Conservation (phyloP, 495 filamentous ascomycete species). For the Aspergillus cavernicola region DNA sequence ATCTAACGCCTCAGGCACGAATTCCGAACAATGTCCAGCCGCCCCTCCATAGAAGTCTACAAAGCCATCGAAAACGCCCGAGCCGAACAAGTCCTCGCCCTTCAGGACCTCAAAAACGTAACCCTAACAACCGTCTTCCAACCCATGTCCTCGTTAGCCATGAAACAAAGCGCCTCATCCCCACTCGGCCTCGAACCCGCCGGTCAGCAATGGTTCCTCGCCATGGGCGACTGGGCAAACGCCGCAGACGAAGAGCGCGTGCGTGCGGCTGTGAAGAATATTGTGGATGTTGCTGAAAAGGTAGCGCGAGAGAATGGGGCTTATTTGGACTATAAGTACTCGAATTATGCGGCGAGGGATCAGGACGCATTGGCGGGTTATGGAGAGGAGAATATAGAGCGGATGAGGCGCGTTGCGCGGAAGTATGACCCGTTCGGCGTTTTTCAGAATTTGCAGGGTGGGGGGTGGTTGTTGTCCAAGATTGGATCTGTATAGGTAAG, state of each 20-base stretch:
- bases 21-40: conserved; percentile 25
- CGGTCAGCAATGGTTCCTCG: conserved; percentile 8
- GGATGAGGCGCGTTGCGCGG: conserved; percentile 29
- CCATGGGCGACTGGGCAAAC: conserved; percentile 24
- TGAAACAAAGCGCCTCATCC: not conserved
- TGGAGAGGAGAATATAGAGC: conserved; percentile 27
- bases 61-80: conserved; percentile 27
- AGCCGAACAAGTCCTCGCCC: not conserved
- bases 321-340: conserved; percentile 53
- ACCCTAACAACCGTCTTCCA: conserved; percentile 7
- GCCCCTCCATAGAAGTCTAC: conserved; percentile 38
- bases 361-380: conserved; percentile 40
- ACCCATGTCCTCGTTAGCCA: conserved; percentile 6
- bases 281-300: conserved; percentile 18
- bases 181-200: conserved; percentile 2
- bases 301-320: conserved; percentile 35
- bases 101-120: not conserved
- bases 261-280: conserved; percentile 17
- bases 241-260: conserved; percentile 27
- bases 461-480: not conserved
- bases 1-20: conserved; percentile 17
- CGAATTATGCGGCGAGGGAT: conserved; percentile 45
- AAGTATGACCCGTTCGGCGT: conserved; percentile 37
- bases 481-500: not conserved
- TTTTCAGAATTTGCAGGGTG: conserved; percentile 32